A percentile compares a stretch with the other conserved stretches of the same genome.
Evolutionary conservation across 208 protist genomes (phyloP).

Genomic region (Crithidia fasciculata): DNA sequence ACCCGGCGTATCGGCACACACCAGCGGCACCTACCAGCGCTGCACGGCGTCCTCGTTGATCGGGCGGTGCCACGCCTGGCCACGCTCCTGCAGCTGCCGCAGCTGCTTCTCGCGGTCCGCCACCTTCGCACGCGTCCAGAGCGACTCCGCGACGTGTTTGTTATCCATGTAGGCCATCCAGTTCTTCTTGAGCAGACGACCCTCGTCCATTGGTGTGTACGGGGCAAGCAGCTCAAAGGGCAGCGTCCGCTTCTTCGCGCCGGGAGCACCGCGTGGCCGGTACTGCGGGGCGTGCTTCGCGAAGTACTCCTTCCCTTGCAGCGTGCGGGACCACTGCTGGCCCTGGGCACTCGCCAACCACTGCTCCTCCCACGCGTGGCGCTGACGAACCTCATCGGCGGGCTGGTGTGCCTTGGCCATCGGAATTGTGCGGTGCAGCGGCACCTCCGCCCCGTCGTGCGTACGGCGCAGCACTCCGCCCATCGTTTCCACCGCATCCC

Average conservation of each 20-base stretch:
- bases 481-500: conserved; percentile 72
- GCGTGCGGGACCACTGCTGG: conserved; percentile 63
- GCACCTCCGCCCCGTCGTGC: neutral
- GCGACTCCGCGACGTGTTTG: conserved; percentile 89
- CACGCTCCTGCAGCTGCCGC: conserved; percentile 75
- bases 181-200: conserved; percentile 77
- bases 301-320: conserved; percentile 88
- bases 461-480: conserved; percentile 61
- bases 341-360: conserved; percentile 76
- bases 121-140: conserved; percentile 88
- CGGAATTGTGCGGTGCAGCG: conserved; percentile 82
- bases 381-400: conserved; percentile 66
- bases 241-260: conserved; percentile 68
- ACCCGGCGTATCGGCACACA: neutral
- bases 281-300: conserved; percentile 67
- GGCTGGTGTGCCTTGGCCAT: conserved; percentile 78
- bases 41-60: conserved; percentile 70
- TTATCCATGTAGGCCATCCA: conserved; percentile 94
- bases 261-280: conserved; percentile 81
- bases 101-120: conserved; percentile 82
- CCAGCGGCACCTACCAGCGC: conserved; percentile 49
- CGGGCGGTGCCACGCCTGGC: conserved; percentile 88
- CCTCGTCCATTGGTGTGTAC: conserved; percentile 93
- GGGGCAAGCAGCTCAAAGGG: conserved; percentile 83
- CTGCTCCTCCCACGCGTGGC: conserved; percentile 67